phyloP scores from a whole-genome alignment of 1,284 basidiomycete species.

The Vanrija humicola region DNA sequence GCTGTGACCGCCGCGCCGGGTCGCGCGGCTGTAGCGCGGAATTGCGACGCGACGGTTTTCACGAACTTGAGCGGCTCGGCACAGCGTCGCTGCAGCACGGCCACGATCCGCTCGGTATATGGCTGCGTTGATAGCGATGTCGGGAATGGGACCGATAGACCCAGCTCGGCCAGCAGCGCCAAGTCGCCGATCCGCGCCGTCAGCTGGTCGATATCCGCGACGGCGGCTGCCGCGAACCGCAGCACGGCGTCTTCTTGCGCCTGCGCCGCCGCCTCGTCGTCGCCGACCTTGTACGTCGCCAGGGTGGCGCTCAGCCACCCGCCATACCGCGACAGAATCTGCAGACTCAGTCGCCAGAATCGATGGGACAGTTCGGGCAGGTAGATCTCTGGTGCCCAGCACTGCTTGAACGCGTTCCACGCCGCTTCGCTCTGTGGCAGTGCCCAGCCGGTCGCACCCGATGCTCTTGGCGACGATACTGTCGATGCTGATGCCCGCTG shows the following conservation, averaged over 20 bases:
- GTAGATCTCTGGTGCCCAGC: conserved; percentile 81
- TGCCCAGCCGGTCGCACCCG: conserved; percentile 26
- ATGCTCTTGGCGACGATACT: background rate
- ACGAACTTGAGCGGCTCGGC: conserved; percentile 82
- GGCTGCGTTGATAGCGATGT: conserved; percentile 14
- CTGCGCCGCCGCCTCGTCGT: conserved; percentile 46
- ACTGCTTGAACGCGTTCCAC: conserved; percentile 67
- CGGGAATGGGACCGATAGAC: conserved; percentile 6
- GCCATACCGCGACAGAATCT: conserved; percentile 73
- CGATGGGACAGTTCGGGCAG: conserved; percentile 72
- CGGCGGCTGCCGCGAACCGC: conserved; percentile 28
- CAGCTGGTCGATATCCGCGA: conserved; percentile 35
- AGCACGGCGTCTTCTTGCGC: conserved; percentile 55
- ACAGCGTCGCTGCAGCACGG: conserved; percentile 69
- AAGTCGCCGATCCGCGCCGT: conserved; percentile 8
- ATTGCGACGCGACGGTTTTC: conserved; percentile 80
- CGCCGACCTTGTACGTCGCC: conserved; percentile 47
- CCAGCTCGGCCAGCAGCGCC: conserved; percentile 4
- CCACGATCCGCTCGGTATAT: conserved; percentile 61
- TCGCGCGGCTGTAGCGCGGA: conserved; percentile 52
- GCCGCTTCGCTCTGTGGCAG: conserved; percentile 62
- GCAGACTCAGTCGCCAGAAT: conserved; percentile 83
- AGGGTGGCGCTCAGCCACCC: conserved; percentile 60
- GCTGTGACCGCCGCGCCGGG: conserved; percentile 58
- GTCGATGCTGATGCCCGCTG: too few relatives aligned